Percentiles rank a stretch among this genome's conserved stretches.
Conservation (phyloP, 305 asterid genomes). For the Nicotiana rustica region DNA sequence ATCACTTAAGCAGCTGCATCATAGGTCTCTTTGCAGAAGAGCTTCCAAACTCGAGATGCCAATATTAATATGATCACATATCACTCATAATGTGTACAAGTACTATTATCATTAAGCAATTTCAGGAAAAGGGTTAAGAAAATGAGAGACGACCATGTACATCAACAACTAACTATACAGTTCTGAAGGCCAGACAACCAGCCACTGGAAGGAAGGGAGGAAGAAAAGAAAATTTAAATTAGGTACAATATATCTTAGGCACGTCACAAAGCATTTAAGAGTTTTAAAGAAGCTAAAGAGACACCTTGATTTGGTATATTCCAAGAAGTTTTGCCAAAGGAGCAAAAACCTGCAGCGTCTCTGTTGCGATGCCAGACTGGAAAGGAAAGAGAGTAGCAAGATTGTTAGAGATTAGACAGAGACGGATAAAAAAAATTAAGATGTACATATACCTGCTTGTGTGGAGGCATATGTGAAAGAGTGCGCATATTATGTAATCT, state of each 20-base stretch:
- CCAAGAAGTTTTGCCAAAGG: slow-evolving; percentile 95
- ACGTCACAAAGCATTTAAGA: slow-evolving; percentile 16
- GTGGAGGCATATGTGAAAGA: slow-evolving; percentile 97
- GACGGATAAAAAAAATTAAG: slow-evolving; percentile 33
- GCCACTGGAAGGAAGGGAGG: background rate
- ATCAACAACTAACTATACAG: slow-evolving; percentile 13
- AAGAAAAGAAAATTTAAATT: background rate
- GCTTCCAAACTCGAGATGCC: background rate
- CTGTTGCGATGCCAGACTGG: slow-evolving; percentile 92
- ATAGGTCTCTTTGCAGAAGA: slow-evolving; percentile 15
- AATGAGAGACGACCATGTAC: slow-evolving; percentile 12
- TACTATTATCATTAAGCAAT: background rate
- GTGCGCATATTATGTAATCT: slow-evolving; percentile 96
- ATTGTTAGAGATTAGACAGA: slow-evolving; percentile 33
- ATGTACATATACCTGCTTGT: slow-evolving; percentile 70
- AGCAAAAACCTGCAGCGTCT: slow-evolving; percentile 95
- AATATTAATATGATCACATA: background rate
- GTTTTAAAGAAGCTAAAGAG: slow-evolving; percentile 1
- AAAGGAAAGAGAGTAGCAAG: slow-evolving; percentile 38
- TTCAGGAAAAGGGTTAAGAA: background rate
- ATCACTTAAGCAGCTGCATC: slow-evolving; percentile 17
- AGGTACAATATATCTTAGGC: slow-evolving; percentile 22
- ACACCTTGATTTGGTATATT: slow-evolving; percentile 88
- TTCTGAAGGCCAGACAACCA: background rate
- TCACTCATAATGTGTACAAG: background rate